Percentiles rank a stretch among this genome's conserved stretches.
phyloP scores from a whole-genome alignment of 306 rosid species.

The Prosopis cineraria region DNA sequence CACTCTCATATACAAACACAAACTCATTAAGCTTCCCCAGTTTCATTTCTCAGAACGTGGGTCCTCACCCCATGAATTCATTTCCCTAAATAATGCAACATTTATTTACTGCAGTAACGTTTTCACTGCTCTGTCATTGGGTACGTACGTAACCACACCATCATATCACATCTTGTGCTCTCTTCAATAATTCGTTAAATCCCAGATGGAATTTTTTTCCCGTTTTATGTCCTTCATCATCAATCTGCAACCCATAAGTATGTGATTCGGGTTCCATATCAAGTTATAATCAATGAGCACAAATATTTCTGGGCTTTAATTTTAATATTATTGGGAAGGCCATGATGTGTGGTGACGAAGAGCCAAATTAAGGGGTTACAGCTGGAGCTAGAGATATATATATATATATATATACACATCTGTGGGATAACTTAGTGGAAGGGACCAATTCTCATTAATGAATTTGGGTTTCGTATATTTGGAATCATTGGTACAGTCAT shows the following conservation, averaged over 20 bases:
- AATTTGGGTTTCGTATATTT: background rate
- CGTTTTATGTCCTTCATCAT: background rate
- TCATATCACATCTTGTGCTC: background rate
- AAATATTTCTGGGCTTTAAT: background rate
- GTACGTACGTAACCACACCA: background rate
- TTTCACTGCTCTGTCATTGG: background rate
- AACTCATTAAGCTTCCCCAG: constrained; percentile 30
- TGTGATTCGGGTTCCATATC: background rate
- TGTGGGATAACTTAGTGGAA: background rate
- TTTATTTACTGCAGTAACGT: background rate
- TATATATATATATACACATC: no score
- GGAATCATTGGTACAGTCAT: background rate
- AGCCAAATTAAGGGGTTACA: background rate
- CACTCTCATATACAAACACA: constrained; percentile 29
- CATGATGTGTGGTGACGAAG: background rate
- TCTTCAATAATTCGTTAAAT: background rate
- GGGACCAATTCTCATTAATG: background rate
- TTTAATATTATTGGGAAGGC: background rate
- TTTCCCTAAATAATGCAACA: background rate
- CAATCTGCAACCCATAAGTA: background rate
- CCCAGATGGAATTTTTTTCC: background rate
- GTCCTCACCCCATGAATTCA: constrained; percentile 27
- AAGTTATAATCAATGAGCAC: background rate
- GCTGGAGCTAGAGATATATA: background rate
- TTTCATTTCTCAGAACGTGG: constrained; percentile 28